phyloP scores from a whole-genome alignment of 1,284 basidiomycete genomes.

The Inonotus hispidus region DNA sequence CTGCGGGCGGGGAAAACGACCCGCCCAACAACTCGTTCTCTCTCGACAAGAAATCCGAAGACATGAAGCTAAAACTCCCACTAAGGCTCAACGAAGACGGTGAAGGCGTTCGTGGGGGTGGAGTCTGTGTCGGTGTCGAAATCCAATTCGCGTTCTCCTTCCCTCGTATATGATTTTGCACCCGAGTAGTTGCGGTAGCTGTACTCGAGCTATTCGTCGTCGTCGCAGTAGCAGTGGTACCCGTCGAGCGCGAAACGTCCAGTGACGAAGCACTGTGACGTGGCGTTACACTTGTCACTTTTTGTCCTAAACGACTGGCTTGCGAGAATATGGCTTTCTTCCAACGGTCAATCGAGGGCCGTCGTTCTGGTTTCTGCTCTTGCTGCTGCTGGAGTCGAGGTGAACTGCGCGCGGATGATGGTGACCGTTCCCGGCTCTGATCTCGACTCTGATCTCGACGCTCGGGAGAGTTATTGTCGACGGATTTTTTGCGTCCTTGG shows the following conservation, averaged over 20 bases:
- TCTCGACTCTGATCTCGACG: background rate
- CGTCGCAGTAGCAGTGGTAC: background rate
- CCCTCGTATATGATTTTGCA: background rate
- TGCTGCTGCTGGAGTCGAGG: background rate
- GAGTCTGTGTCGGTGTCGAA: background rate
- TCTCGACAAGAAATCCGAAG: background rate
- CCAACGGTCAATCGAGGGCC: background rate
- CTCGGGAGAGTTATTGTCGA: background rate
- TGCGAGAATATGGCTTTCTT: background rate
- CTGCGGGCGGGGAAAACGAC: constrained; percentile 30
- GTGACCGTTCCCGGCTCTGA: background rate
- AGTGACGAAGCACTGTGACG: constrained; percentile 1
- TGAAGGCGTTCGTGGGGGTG: background rate
- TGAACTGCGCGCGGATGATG: background rate
- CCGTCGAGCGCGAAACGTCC: constrained; percentile 1
- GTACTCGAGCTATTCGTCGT: background rate
- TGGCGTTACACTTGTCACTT: constrained; percentile 1
- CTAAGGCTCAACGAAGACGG: background rate
- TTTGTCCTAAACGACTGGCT: background rate
- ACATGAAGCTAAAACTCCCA: background rate
- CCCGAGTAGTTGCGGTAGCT: background rate
- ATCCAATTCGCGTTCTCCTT: background rate
- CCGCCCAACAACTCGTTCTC: constrained; percentile 25
- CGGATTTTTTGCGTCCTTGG: background rate
- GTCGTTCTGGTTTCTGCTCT: too few species aligned